Percentiles rank a stretch among this genome's conserved stretches.
Evolutionary conservation across 2,329 filamentous ascomycete genomes (phyloP).

Genomic region (Paecilomyces fulvus): DNA sequence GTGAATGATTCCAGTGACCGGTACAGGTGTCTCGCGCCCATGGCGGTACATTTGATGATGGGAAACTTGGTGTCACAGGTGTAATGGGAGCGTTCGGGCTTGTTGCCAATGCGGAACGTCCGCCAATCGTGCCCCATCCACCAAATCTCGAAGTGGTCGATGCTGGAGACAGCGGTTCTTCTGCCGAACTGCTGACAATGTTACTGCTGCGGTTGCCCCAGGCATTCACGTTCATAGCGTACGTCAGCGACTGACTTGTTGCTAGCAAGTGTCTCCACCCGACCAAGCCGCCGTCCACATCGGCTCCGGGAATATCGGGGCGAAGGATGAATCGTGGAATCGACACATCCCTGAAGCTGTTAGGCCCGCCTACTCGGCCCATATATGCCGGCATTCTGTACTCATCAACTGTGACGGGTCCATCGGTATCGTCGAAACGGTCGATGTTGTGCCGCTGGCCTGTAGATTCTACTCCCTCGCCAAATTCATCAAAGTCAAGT

Average conservation of each 20-base stretch:
- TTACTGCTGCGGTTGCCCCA: slow-evolving; percentile 18
- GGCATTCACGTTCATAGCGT: slow-evolving; percentile 25
- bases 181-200: slow-evolving; percentile 13
- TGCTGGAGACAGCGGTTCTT: slow-evolving; percentile 23
- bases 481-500: slow-evolving; percentile 25
- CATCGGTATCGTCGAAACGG: slow-evolving; percentile 11
- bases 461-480: slow-evolving; percentile 15
- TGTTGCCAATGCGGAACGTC: slow-evolving; percentile 21
- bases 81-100: slow-evolving; percentile 23
- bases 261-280: slow-evolving; percentile 37
- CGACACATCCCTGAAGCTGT: slow-evolving; percentile 16
- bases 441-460: slow-evolving; percentile 15
- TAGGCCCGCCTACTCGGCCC: slow-evolving; percentile 25
- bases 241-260: slow-evolving; percentile 31
- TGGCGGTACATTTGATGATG: slow-evolving; percentile 19
- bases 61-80: slow-evolving; percentile 21
- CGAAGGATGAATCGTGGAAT: slow-evolving; percentile 34
- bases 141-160: slow-evolving; percentile 22
- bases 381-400: slow-evolving; percentile 36
- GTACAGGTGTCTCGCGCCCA: slow-evolving; percentile 37
- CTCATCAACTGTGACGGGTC: slow-evolving; percentile 30
- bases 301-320: slow-evolving; percentile 34
- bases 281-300: slow-evolving; percentile 36
- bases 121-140: slow-evolving; percentile 26
- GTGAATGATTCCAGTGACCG: slow-evolving; percentile 34